Evolutionary conservation across 192 early-diverging fungal genomes (phyloP).

Genomic region (Entomortierella lignicola): DNA sequence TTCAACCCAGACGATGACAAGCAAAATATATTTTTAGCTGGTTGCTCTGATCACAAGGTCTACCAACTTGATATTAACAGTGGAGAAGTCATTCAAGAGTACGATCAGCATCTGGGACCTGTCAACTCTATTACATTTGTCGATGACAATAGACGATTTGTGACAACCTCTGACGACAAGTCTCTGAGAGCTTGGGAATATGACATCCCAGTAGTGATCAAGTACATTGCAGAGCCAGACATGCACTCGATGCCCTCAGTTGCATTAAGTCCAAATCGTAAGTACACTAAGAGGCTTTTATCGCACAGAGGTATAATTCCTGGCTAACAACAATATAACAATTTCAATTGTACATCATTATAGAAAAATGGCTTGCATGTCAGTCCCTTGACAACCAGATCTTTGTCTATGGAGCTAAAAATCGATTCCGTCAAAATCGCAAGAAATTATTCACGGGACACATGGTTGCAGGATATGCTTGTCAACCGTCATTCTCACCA

Average conservation of each 20-base stretch:
- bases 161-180: slow-evolving; percentile 98
- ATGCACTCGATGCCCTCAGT: slow-evolving; percentile 98
- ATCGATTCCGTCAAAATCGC: slow-evolving; percentile 86
- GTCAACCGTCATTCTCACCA: slow-evolving; percentile 92
- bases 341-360: no score
- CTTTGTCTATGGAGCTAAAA: slow-evolving; percentile 86
- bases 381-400: slow-evolving; percentile 98
- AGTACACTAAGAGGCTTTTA: no score
- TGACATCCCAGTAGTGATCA: slow-evolving; percentile 98
- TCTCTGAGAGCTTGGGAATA: slow-evolving; percentile 97
- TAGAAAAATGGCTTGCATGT: slow-evolving; percentile 94
- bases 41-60: slow-evolving; percentile 94
- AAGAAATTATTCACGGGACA: slow-evolving; percentile 95
- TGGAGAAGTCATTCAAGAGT: slow-evolving; percentile 90
- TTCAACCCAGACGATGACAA: slow-evolving; percentile 93
- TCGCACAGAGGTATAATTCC: no score
- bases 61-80: slow-evolving; percentile 88
- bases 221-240: slow-evolving; percentile 94
- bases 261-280: slow-evolving; percentile 87
- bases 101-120: slow-evolving; percentile 96
- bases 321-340: no score
- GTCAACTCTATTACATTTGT: slow-evolving; percentile 98
- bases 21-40: slow-evolving; percentile 90
- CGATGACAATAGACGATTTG: slow-evolving; percentile 92
- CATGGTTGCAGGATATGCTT: slow-evolving; percentile 96